Percentiles rank a stretch among this genome's conserved stretches.
phyloP scores from a whole-genome alignment of 164 flowering plant species.

The Umbilicus rupestris region DNA sequence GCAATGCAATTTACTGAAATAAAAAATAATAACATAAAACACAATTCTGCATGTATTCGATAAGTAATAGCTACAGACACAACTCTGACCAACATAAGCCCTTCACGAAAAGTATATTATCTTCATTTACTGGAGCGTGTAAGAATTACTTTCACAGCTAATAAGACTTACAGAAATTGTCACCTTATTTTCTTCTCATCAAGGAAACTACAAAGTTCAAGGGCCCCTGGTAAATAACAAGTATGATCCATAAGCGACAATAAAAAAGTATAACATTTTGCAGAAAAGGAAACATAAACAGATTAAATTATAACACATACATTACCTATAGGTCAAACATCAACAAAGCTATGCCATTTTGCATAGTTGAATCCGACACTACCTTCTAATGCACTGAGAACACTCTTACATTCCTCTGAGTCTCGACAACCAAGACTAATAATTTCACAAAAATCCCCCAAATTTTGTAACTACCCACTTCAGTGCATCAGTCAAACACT shows the following conservation, averaged over 20 bases:
- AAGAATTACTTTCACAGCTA: background rate
- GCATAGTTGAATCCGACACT: too few relatives aligned
- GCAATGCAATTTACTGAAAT: background rate
- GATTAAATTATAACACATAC: too few relatives aligned
- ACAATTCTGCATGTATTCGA: background rate
- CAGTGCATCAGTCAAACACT: too few relatives aligned
- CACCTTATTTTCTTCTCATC: constrained; percentile 12
- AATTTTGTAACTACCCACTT: too few relatives aligned
- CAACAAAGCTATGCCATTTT: too few relatives aligned
- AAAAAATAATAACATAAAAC: background rate
- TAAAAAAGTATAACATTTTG: background rate
- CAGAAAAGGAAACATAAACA: too few relatives aligned
- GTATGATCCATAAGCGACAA: background rate
- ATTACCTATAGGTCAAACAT: too few relatives aligned
- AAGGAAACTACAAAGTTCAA: constrained; percentile 12
- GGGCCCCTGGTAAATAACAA: constrained; percentile 6
- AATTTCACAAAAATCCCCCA: too few relatives aligned
- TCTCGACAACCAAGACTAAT: too few relatives aligned
- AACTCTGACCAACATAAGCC: too few relatives aligned
- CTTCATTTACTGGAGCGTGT: background rate
- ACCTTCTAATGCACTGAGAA: too few relatives aligned
- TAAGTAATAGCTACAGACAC: background rate
- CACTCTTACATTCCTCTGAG: too few relatives aligned
- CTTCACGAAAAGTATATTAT: background rate
- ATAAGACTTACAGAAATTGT: background rate